Conservation (phyloP, 208 protist species). For the Leishmania turanica region DNA sequence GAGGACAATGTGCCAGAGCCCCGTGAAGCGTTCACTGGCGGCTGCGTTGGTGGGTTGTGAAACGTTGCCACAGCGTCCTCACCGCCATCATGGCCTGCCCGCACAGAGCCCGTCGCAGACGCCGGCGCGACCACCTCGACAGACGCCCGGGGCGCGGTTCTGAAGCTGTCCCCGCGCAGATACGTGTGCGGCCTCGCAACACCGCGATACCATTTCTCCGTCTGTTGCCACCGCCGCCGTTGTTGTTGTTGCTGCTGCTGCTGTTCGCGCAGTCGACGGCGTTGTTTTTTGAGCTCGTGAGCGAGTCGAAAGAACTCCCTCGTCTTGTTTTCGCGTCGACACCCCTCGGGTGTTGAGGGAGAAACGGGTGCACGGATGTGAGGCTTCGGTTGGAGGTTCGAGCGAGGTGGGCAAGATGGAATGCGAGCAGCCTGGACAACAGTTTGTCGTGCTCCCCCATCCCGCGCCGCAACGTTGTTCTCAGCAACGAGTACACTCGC, state of each 20-base stretch:
- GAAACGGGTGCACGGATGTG: not conserved
- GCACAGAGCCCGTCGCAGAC: not conserved
- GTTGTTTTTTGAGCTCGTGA: conserved; percentile 1
- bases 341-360: not conserved
- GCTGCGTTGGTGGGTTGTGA: not conserved
- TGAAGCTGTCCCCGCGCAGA: not conserved
- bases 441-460: not conserved
- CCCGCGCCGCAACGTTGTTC: not conserved
- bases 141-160: not conserved
- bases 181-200: not conserved
- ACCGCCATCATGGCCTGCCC: not conserved
- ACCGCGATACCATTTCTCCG: not conserved
- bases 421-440: not conserved
- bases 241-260: not conserved
- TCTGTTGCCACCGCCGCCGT: not conserved
- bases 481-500: not conserved
- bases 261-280: not conserved
- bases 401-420: not conserved
- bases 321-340: conserved; percentile 8
- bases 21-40: not conserved
- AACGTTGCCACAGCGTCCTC: not conserved
- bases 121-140: not conserved
- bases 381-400: not conserved
- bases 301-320: conserved; percentile 22
- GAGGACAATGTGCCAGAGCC: not conserved